Percentiles rank a stretch among this genome's conserved stretches.
These are phyloP conservation scores for Zalaria sp. DNA, from an alignment of 2,329 filamentous ascomycete species.

Conservation along the genomic window DNA sequence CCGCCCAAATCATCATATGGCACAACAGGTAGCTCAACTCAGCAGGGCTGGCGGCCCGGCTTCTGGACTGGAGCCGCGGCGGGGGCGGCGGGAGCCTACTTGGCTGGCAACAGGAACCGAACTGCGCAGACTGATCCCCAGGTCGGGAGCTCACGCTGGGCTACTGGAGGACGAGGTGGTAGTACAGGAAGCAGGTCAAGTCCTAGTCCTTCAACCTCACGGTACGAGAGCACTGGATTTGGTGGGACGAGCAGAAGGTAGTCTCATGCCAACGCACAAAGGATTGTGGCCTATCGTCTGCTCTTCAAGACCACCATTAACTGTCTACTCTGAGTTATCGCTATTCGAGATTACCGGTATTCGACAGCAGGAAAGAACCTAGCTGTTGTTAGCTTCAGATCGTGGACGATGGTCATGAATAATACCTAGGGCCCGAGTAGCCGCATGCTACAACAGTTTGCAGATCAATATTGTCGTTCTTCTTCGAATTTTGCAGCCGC, in stretches of 20 bases:
- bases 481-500: slow-evolving; percentile 75
- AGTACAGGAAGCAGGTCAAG: slow-evolving; percentile 8
- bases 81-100: slow-evolving; percentile 56
- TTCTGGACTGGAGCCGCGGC: slow-evolving; percentile 59
- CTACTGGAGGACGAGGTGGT: slow-evolving; percentile 13
- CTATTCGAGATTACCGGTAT: neutral
- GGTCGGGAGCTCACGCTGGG: slow-evolving; percentile 18
- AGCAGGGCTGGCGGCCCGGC: slow-evolving; percentile 51
- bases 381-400: neutral
- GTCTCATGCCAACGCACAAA: neutral
- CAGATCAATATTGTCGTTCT: slow-evolving; percentile 73
- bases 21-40: slow-evolving; percentile 1
- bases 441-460: slow-evolving; percentile 74
- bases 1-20: slow-evolving; percentile 2
- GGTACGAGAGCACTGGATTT: slow-evolving; percentile 20
- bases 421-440: slow-evolving; percentile 64
- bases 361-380: slow-evolving; percentile 4
- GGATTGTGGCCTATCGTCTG: neutral
- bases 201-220: slow-evolving; percentile 13
- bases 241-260: slow-evolving; percentile 18
- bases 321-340: no score
- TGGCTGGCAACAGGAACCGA: slow-evolving; percentile 34
- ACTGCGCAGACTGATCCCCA: slow-evolving; percentile 11
- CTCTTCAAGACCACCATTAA: no score
- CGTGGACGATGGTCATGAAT: neutral